A percentile compares a stretch with the other conserved stretches of the same genome.
Evolutionary conservation across 768 basidiomycete species (phyloP).

Genomic region (Boletus sp.): DNA sequence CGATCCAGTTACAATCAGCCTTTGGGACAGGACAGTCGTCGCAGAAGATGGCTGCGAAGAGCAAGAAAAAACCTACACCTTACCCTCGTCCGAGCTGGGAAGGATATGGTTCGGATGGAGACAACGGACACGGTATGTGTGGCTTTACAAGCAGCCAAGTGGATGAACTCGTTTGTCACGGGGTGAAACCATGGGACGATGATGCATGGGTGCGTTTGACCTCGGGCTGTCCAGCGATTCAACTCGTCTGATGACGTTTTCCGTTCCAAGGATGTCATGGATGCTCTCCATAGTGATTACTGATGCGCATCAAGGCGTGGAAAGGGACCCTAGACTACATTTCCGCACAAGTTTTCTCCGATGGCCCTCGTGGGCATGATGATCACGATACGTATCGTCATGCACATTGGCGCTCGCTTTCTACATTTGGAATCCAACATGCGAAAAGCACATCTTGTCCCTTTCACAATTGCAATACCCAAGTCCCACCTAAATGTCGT

Average conservation of each 20-base stretch:
- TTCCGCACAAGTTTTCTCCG: not conserved
- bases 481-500: too few relatives aligned
- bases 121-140: constrained; percentile 6
- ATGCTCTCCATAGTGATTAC: constrained; percentile 1
- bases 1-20: not conserved
- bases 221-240: too few relatives aligned
- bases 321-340: not conserved
- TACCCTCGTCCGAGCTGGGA: not conserved
- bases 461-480: too few relatives aligned
- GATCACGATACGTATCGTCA: not conserved
- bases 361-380: not conserved
- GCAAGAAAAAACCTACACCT: not conserved
- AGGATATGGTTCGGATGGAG: not conserved
- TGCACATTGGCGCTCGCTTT: not conserved
- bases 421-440: not conserved
- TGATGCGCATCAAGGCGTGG: not conserved
- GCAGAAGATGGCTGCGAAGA: not conserved
- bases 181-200: constrained; percentile 46
- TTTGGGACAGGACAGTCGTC: not conserved
- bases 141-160: constrained; percentile 34
- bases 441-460: not conserved
- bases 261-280: constrained; percentile 16
- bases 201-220: constrained; percentile 35
- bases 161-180: constrained; percentile 35
- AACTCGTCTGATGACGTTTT: not conserved